Evolutionary conservation across 129 eudicot species (phyloP), one percentile per base, ranked within the genome.

Genomic region (Logfia minima): DNA sequence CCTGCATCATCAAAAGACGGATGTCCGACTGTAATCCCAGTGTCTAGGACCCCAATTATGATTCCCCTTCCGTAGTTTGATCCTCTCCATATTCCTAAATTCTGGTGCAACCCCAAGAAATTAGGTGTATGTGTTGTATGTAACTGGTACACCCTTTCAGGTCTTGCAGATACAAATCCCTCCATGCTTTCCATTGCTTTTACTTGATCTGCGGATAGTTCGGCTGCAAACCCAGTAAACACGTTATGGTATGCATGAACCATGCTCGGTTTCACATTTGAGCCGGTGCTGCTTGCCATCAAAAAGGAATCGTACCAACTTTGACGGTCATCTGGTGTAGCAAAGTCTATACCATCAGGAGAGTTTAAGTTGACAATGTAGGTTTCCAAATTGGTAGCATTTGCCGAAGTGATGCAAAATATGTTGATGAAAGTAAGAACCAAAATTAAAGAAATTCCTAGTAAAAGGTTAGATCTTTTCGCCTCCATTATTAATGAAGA

Each of bases 21-120:
- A 62, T 84, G 87, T 0, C 78, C 85, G 0, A 80, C 80, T 18
- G 81, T 55, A 7, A 84, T 76, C n/a, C 87, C 87, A 8, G 87
- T 80, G 63, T 84, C 87, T 29, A 84, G 75, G 71, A 84, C 76
- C 66, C 87, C 87, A 18, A 84, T 84, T 8, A 84, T 80, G 19
- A 75, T 75, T 18, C 84, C 85, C 28, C 68, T 80, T 74, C 82
- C 85, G 0, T 75, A 80, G 76, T 84, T 84, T 59, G 87, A 72
- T 74, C 75, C 71, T 55, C 19, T 80, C 87, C 87, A 84, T 8
- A 84, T 3, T 35, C 87, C 87, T 29, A 70, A 24, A 52, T 80
- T 67, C 21, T 71, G 71, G 13, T 84, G 72, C 70, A 84, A 59
- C 26, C 87, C 87, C 75, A 84, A 72, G 71, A 84, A 80, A 0